These are phyloP conservation scores for Baeospora myosura DNA, from an alignment of 1,284 basidiomycete genomes.

Conservation along the genomic window DNA sequence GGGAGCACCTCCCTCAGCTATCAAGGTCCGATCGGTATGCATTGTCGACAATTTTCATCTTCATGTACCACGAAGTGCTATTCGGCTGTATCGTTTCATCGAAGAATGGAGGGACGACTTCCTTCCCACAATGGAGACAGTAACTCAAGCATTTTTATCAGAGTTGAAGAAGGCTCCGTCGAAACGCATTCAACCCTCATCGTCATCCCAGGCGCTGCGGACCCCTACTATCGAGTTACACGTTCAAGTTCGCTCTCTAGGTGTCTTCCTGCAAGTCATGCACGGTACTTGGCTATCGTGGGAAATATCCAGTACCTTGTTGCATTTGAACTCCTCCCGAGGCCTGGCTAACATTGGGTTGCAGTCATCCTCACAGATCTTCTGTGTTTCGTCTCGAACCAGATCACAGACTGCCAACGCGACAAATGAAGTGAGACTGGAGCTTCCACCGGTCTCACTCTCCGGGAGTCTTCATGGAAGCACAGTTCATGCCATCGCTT, in stretches of 20 bases:
- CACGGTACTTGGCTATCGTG: slow-evolving; percentile 78
- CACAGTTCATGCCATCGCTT: slow-evolving; percentile 45
- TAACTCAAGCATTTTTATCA: slow-evolving; percentile 54
- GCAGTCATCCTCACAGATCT: slow-evolving; percentile 55
- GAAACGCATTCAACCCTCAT: slow-evolving; percentile 21
- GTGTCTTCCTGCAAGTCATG: slow-evolving; percentile 70
- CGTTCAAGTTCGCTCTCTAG: slow-evolving; percentile 38
- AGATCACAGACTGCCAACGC: slow-evolving; percentile 26
- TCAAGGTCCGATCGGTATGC: slow-evolving; percentile 36
- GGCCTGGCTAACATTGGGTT: slow-evolving; percentile 30
- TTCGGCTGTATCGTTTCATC: slow-evolving; percentile 67
- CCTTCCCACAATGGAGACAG: slow-evolving; percentile 60
- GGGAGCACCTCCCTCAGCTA: slow-evolving; percentile 32
- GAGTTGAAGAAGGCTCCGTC: slow-evolving; percentile 44
- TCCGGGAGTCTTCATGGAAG: slow-evolving; percentile 47
- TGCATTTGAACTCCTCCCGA: slow-evolving; percentile 37
- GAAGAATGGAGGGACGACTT: slow-evolving; percentile 78
- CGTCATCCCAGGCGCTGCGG: slow-evolving; percentile 21
- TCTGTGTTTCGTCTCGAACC: slow-evolving; percentile 51
- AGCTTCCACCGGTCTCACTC: slow-evolving; percentile 56
- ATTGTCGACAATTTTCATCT: slow-evolving; percentile 40
- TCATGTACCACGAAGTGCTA: slow-evolving; percentile 69
- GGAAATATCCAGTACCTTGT: slow-evolving; percentile 46
- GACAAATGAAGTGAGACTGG: slow-evolving; percentile 47
- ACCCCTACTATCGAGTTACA: slow-evolving; percentile 40